Percentiles rank a stretch among this genome's conserved stretches.
Evolutionary conservation across 768 basidiomycete genomes (phyloP).

Genomic region (Royoungia palumana): DNA sequence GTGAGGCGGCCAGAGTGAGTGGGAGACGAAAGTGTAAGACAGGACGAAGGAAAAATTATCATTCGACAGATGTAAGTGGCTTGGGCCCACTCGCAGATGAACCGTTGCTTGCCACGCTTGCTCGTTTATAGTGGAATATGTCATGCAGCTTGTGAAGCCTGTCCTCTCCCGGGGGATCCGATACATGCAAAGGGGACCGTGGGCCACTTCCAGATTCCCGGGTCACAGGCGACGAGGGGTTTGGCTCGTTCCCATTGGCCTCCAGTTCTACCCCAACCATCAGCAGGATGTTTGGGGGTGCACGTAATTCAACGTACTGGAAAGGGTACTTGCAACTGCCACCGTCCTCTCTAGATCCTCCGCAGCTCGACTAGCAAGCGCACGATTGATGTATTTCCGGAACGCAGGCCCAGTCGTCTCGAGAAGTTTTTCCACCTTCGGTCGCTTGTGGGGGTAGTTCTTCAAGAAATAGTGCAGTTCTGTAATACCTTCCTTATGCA

Average conservation of each 20-base stretch:
- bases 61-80: conserved; percentile 17
- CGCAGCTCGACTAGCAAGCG: conserved; percentile 81
- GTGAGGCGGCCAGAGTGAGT: conserved; percentile 16
- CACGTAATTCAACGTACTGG: conserved; percentile 50
- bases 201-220: conserved; percentile 30
- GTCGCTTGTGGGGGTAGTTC: conserved; percentile 79
- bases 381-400: conserved; percentile 87
- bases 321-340: conserved; percentile 79
- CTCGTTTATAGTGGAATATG: conserved; percentile 74
- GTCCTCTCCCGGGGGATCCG: conserved; percentile 49
- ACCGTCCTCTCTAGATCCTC: conserved; percentile 80
- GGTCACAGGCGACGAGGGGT: conserved; percentile 31
- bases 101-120: conserved; percentile 53
- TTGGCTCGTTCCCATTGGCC: conserved; percentile 46
- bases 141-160: conserved; percentile 73
- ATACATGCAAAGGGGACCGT: conserved; percentile 32
- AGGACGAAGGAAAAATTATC: conserved; percentile 11
- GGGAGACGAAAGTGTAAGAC: conserved; percentile 19
- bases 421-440: conserved; percentile 81
- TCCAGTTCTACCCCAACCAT: conserved; percentile 51
- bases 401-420: conserved; percentile 88
- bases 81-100: conserved; percentile 30
- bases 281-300: conserved; percentile 1
- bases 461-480: conserved; percentile 93
- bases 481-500: conserved; percentile 93